phyloP scores from a whole-genome alignment of 2,329 filamentous ascomycete genomes.

The Trichoderma sp. region DNA sequence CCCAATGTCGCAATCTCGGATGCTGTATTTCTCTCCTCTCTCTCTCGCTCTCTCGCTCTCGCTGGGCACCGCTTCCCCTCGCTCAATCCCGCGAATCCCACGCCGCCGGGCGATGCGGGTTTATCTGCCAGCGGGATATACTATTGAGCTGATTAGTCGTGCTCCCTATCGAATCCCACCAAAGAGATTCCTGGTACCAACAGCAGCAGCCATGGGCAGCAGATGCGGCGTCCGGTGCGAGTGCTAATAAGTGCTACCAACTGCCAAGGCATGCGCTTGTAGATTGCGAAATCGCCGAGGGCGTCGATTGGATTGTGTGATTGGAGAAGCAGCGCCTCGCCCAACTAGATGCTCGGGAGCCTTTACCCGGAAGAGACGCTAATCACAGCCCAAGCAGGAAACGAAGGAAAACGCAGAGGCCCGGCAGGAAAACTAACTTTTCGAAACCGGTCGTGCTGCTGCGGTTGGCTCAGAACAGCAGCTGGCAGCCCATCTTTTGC shows the following conservation, averaged over 20 bases:
- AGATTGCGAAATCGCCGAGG: not conserved
- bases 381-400: not conserved
- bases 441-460: conserved; percentile 18
- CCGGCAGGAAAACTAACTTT: not conserved
- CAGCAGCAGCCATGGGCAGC: too few relatives aligned
- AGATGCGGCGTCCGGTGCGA: not conserved
- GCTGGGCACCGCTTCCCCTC: not conserved
- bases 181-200: not conserved
- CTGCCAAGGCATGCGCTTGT: not conserved
- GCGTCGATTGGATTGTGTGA: not conserved
- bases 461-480: conserved; percentile 20
- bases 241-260: not conserved
- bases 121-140: not conserved
- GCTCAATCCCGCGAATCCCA: not conserved
- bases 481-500: not conserved
- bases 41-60: too few relatives aligned
- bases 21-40: too few relatives aligned
- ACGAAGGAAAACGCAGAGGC: not conserved
- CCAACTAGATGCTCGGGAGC: conserved; percentile 1
- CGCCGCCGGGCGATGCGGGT: not conserved
- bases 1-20: not conserved
- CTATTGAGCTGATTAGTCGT: not conserved
- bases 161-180: not conserved
- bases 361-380: conserved; percentile 16
- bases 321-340: not conserved